Percentiles rank a stretch among this genome's conserved stretches.
Conservation (phyloP, 768 basidiomycete genomes). For the Russula virescens region DNA sequence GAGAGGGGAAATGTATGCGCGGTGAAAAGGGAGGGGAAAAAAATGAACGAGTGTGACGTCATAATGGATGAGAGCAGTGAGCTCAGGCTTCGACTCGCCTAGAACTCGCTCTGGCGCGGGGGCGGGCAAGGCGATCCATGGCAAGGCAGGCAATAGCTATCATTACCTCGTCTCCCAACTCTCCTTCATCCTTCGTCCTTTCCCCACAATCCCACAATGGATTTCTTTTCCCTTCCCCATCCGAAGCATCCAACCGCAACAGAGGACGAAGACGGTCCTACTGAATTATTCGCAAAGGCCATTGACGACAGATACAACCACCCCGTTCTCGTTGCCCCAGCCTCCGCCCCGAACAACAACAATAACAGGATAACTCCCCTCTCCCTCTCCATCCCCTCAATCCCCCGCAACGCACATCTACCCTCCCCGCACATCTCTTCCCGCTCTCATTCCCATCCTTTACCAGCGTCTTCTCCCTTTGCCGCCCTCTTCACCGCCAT, state of each 20-base stretch:
- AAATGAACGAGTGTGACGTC: conserved; percentile 18
- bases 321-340: conserved; percentile 25
- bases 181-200: background rate
- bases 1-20: no score
- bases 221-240: conserved; percentile 25
- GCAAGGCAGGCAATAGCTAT: conserved; percentile 4
- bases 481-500: conserved; percentile 24
- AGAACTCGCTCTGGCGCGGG: conserved; percentile 10
- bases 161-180: background rate
- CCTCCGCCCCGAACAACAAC: conserved; percentile 29
- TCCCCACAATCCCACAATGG: conserved; percentile 19
- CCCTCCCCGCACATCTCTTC: conserved; percentile 10
- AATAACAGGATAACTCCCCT: conserved; percentile 32
- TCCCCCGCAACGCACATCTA: conserved; percentile 16
- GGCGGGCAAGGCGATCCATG: conserved; percentile 6
- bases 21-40: background rate
- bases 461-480: conserved; percentile 15
- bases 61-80: background rate
- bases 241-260: conserved; percentile 6
- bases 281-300: conserved; percentile 49
- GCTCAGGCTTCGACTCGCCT: conserved; percentile 4
- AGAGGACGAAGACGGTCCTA: conserved; percentile 27
- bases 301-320: conserved; percentile 42
- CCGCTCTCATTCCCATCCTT: conserved; percentile 10
- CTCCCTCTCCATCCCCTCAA: conserved; percentile 24